Conservation (phyloP, 169 alveolate species). For the Plasmodium knowlesi region DNA sequence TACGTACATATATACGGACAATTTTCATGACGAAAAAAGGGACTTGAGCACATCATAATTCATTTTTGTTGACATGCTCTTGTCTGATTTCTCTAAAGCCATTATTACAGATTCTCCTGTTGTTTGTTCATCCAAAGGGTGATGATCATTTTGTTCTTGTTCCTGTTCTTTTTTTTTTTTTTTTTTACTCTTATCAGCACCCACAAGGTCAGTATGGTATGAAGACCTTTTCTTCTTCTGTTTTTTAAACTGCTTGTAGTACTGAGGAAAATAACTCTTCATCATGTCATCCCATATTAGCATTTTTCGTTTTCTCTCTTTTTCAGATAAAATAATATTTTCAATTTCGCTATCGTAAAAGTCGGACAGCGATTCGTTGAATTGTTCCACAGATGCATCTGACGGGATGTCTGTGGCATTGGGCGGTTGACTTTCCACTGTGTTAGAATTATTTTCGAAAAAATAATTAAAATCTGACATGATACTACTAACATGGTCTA, state of each 20-base stretch:
- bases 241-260: conserved; percentile 82
- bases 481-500: conserved; percentile 7
- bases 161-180: conserved; percentile 53
- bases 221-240: conserved; percentile 75
- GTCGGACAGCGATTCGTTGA: conserved; percentile 76
- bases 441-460: conserved; percentile 46
- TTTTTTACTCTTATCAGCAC: conserved; percentile 76
- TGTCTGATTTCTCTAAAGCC: conserved; percentile 67
- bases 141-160: conserved; percentile 75
- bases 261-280: conserved; percentile 85
- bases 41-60: conserved; percentile 68
- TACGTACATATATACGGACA: neutral
- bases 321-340: conserved; percentile 84
- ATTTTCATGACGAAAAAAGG: conserved; percentile 34
- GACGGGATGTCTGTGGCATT: neutral
- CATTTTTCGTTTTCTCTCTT: conserved; percentile 85
- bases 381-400: neutral
- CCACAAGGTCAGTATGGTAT: conserved; percentile 64
- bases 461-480: conserved; percentile 50
- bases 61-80: conserved; percentile 22
- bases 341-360: conserved; percentile 80
- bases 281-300: conserved; percentile 91
- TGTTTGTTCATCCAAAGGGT: conserved; percentile 20
- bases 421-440: conserved; percentile 11
- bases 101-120: conserved; percentile 68